A percentile compares a stretch with the other conserved stretches of the same genome.
These are phyloP conservation scores for Phytophthora macrochlamydospora DNA, from an alignment of 352 stramenopile genomes.

Conservation along the genomic window DNA sequence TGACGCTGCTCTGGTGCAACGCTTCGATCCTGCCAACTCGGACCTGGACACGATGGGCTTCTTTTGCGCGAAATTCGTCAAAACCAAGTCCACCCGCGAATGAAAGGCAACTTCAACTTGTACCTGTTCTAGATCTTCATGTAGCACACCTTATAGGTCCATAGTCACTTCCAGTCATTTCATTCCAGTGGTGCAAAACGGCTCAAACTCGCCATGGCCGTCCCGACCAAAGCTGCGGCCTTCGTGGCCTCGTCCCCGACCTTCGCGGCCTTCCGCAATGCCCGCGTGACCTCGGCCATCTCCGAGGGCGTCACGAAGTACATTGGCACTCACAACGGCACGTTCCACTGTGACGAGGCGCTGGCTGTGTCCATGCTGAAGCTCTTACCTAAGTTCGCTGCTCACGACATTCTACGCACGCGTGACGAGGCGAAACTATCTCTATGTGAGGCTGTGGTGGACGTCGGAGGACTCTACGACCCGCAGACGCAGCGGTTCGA, in stretches of 20 bases:
- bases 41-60: conserved; percentile 93
- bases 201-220: conserved; percentile 45
- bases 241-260: conserved; percentile 69
- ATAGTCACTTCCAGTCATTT: conserved; percentile 16
- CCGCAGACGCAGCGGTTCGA: conserved; percentile 91
- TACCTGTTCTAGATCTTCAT: not conserved
- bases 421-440: conserved; percentile 91
- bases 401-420: conserved; percentile 83
- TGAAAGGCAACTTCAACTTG: not conserved
- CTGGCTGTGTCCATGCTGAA: conserved; percentile 98
- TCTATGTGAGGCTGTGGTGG: conserved; percentile 95
- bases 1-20: conserved; percentile 78
- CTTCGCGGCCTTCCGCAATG: conserved; percentile 64
- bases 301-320: conserved; percentile 60
- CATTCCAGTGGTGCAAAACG: conserved; percentile 27
- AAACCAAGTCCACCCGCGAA: conserved; percentile 64
- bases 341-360: conserved; percentile 99
- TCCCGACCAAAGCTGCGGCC: conserved; percentile 63
- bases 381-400: conserved; percentile 90
- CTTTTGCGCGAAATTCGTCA: conserved; percentile 94
- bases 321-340: conserved; percentile 97
- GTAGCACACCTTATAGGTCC: not conserved
- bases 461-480: conserved; percentile 97
- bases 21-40: conserved; percentile 87
- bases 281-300: conserved; percentile 55